Conservation (phyloP, 306 rosid species). For the Prunus mume region DNA sequence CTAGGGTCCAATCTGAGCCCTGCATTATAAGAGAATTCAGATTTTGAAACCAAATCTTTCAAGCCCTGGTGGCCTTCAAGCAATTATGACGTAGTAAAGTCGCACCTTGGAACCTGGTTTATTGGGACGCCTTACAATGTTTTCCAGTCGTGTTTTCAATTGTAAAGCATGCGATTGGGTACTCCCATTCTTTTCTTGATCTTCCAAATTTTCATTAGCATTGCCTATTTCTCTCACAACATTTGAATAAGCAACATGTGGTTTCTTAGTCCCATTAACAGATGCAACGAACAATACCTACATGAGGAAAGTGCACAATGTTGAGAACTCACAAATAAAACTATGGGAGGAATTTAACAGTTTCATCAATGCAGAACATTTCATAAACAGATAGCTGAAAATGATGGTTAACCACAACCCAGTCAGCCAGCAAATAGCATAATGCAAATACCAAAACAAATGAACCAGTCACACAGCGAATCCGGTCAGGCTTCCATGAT, state of each 20-base stretch:
- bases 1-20: constrained; percentile 69
- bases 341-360: neutral
- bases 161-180: constrained; percentile 29
- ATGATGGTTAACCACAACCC: neutral
- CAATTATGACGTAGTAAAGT: constrained; percentile 12
- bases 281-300: constrained; percentile 78
- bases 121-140: constrained; percentile 57
- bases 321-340: constrained; percentile 6
- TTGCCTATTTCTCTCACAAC: constrained; percentile 36
- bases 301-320: constrained; percentile 29
- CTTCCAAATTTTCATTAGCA: constrained; percentile 35
- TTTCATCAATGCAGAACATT: neutral
- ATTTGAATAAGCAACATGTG: constrained; percentile 25
- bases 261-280: constrained; percentile 41
- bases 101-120: constrained; percentile 78
- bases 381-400: neutral
- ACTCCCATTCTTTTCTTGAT: constrained; percentile 41
- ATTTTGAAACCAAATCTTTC: constrained; percentile 2
- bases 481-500: neutral
- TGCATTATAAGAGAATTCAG: constrained; percentile 22
- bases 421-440: neutral
- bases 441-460: neutral
- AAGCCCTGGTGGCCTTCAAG: neutral
- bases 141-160: constrained; percentile 48
- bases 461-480: neutral